Conservation (phyloP, 1,284 basidiomycete species). For the Pterulicium gracile region DNA sequence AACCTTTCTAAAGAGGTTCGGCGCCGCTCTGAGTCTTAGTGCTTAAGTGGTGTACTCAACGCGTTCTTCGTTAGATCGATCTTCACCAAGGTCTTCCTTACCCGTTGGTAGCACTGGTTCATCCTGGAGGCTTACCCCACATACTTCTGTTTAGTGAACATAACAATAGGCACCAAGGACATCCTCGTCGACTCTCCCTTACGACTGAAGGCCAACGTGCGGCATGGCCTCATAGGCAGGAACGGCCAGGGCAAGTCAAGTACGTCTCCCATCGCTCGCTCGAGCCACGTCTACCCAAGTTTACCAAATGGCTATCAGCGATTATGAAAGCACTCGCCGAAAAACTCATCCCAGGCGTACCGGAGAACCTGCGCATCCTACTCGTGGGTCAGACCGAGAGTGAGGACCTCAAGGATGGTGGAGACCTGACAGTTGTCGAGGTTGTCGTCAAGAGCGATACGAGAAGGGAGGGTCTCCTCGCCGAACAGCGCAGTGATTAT, state of each 20-base stretch:
- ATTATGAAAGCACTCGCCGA: conserved; percentile 32
- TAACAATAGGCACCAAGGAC: conserved; percentile 36
- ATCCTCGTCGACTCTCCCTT: conserved; percentile 42
- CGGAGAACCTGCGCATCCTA: conserved; percentile 36
- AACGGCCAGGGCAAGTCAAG: conserved; percentile 54
- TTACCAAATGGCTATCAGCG: conserved; percentile 13
- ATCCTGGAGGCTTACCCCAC: no score
- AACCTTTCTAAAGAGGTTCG: neutral
- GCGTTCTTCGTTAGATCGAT: neutral
- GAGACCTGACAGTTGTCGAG: conserved; percentile 12
- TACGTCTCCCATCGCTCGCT: conserved; percentile 8
- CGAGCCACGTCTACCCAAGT: neutral
- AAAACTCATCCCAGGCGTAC: conserved; percentile 39
- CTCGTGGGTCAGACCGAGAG: conserved; percentile 38
- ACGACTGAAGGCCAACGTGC: conserved; percentile 36
- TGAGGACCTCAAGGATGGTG: conserved; percentile 14
- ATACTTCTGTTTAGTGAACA: conserved; percentile 23
- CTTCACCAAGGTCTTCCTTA: conserved; percentile 1
- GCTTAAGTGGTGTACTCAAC: neutral
- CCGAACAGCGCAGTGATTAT: conserved; percentile 15
- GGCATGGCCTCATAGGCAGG: conserved; percentile 42
- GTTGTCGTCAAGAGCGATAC: conserved; percentile 24
- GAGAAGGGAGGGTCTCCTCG: conserved; percentile 17
- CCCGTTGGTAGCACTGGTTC: no score
- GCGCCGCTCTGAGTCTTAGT: neutral